Percentiles rank a stretch among this genome's conserved stretches.
Evolutionary conservation across 1,139 yeast genomes (phyloP).

Genomic region (Pneumocystis sp.): DNA sequence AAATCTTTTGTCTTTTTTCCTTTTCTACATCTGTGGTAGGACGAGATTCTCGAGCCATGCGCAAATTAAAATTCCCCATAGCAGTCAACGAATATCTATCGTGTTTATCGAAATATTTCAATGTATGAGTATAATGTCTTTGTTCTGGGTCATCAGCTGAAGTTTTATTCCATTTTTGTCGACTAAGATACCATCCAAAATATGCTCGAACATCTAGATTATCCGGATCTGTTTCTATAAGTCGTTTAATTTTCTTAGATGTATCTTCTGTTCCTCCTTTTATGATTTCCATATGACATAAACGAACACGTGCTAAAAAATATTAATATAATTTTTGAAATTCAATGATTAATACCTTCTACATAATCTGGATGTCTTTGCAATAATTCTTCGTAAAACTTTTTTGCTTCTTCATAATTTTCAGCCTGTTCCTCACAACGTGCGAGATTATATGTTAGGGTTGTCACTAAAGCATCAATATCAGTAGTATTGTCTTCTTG

Average conservation of each 20-base stretch:
- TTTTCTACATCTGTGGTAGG: slow-evolving; percentile 36
- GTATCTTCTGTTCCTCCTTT: slow-evolving; percentile 27
- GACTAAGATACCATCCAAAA: slow-evolving; percentile 75
- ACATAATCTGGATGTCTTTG: slow-evolving; percentile 53
- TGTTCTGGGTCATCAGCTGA: slow-evolving; percentile 47
- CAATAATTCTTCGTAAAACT: slow-evolving; percentile 42
- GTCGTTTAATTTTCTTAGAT: slow-evolving; percentile 37
- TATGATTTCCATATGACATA: slow-evolving; percentile 11
- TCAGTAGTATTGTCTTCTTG: slow-evolving; percentile 8
- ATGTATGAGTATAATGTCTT: slow-evolving; percentile 68
- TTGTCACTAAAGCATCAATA: slow-evolving; percentile 16
- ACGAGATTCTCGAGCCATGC: slow-evolving; percentile 67
- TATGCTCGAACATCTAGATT: slow-evolving; percentile 77
- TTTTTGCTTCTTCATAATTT: slow-evolving; percentile 33
- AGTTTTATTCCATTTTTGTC: slow-evolving; percentile 33
- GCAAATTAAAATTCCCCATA: slow-evolving; percentile 72
- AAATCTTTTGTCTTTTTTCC: slow-evolving; percentile 61
- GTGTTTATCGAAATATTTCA: slow-evolving; percentile 62
- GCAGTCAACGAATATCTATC: slow-evolving; percentile 83
- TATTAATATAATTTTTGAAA: not conserved
- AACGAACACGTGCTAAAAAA: slow-evolving; percentile 11
- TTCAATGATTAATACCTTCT: slow-evolving; percentile 43
- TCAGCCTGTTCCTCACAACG: slow-evolving; percentile 30
- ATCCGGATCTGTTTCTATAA: slow-evolving; percentile 41
- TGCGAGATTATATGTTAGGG: slow-evolving; percentile 28